Evolutionary conservation across 768 basidiomycete species (phyloP), one percentile per base, ranked within the genome.

Genomic region (Trametes meyenii): DNA sequence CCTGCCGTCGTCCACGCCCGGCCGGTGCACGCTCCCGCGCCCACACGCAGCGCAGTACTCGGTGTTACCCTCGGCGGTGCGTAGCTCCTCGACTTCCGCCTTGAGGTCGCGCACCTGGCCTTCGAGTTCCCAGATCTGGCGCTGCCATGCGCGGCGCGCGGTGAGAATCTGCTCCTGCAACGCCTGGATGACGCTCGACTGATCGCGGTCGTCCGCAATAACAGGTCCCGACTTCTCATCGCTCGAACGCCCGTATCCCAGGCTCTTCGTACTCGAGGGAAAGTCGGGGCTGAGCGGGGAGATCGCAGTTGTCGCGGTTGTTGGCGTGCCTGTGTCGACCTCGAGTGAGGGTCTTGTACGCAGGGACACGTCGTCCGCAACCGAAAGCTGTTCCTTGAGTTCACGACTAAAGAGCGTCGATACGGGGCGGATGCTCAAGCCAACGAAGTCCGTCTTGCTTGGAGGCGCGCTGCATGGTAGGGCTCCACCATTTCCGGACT

Each of bases 351-450:
- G 72, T 35, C 77, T 73, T 11, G 74, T 70, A 26, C 60, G 51
- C 3, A 59, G 35, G 14, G 58, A 57, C 7, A 55, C 43, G 44
- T 66, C 52, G 55, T 61, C 66, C 3, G 65, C 35, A 45, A 65
- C 66, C 52, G 72, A 60, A 17, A 82, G 72, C 59, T 78, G 73
- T 24, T 79, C 79, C 10, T 81, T 78, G 67, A 92, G 89, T 26
- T 89, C 85, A 11, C 84, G 76, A 68, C 88, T 88, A 72, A 94
- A 94, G 44, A 87, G 77, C 1, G 86, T 85, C 21, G 92, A 93
- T 17, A 92, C 78, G 2, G 91, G 91, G 16, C 92, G 83, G 53
- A 94, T 74, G 67, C 83, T 85, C 49, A 94, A 79, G 3, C 82
- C 76, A 12, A 87, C 80, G 67, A 92, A 93, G 53, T 85, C 83